Conservation (phyloP, 2,329 filamentous ascomycete species). For the Penicillium sp. region DNA sequence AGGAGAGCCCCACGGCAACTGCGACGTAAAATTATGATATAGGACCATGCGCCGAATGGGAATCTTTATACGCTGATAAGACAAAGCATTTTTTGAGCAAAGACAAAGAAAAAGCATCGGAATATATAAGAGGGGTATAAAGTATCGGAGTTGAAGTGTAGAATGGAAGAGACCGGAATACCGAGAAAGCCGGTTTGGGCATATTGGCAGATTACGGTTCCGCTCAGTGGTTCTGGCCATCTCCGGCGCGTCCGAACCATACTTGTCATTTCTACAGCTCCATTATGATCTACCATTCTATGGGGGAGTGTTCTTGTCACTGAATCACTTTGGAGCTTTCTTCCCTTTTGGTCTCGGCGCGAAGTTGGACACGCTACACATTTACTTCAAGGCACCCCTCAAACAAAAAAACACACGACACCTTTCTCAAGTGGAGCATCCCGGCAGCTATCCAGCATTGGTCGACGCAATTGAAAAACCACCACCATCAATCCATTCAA, state of each 20-base stretch:
- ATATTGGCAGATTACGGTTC: slow-evolving; percentile 17
- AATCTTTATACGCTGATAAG: not conserved
- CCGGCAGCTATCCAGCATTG: not conserved
- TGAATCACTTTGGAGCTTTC: not conserved
- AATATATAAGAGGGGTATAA: not conserved
- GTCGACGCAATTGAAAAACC: slow-evolving; percentile 13
- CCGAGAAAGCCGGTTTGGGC: slow-evolving; percentile 5
- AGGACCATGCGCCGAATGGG: not conserved
- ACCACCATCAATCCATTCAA: slow-evolving; percentile 11
- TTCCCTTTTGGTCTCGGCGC: not conserved
- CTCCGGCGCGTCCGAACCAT: slow-evolving; percentile 26
- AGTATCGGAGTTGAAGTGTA: not conserved
- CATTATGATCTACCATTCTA: slow-evolving; percentile 6
- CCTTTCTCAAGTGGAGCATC: not conserved
- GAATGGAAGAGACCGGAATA: slow-evolving; percentile 2
- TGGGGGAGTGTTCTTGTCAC: not conserved
- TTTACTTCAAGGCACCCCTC: not conserved
- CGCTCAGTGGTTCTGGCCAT: slow-evolving; percentile 9
- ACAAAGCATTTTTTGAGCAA: not conserved
- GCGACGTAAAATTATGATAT: slow-evolving; percentile 14
- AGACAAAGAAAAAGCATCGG: not conserved
- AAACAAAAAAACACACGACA: not conserved
- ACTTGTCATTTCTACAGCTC: slow-evolving; percentile 19
- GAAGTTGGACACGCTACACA: not conserved
- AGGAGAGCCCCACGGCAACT: slow-evolving; percentile 12